A percentile compares a stretch with the other conserved stretches of the same genome.
Evolutionary conservation across 2,329 filamentous ascomycete species (phyloP).

Genomic region (Beauveria scarabaeidicola): DNA sequence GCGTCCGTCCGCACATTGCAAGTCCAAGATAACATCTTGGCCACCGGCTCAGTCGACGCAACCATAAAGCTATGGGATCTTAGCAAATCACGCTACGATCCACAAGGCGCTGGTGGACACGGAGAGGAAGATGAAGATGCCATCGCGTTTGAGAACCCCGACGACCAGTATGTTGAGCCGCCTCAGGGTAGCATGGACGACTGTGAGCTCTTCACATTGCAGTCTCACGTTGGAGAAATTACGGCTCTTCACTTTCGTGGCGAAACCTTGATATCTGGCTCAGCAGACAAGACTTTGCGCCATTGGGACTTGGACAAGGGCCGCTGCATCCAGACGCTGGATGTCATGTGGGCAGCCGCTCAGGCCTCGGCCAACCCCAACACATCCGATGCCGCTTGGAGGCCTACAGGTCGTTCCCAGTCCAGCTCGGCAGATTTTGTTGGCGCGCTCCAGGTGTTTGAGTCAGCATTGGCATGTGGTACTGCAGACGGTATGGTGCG

Average conservation of each 20-base stretch:
- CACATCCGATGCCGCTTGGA: constrained; percentile 58
- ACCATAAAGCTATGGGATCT: constrained; percentile 94
- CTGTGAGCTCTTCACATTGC: constrained; percentile 79
- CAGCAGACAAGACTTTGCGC: constrained; percentile 90
- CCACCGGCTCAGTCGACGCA: constrained; percentile 89
- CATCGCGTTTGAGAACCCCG: constrained; percentile 63
- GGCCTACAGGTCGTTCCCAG: constrained; percentile 55
- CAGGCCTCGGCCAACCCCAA: constrained; percentile 68
- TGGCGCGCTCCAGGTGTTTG: constrained; percentile 89
- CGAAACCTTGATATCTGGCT: constrained; percentile 87
- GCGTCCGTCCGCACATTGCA: constrained; percentile 89
- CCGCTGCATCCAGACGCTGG: constrained; percentile 93
- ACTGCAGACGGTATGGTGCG: constrained; percentile 97
- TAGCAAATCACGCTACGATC: constrained; percentile 76
- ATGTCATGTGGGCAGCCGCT: constrained; percentile 95
- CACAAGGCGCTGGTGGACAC: constrained; percentile 53
- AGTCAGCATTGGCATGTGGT: constrained; percentile 89
- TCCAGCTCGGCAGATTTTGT: constrained; percentile 79
- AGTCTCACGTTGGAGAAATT: constrained; percentile 87
- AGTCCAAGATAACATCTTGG: constrained; percentile 90
- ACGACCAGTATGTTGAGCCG: constrained; percentile 60
- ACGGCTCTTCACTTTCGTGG: constrained; percentile 88
- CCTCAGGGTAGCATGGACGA: constrained; percentile 77
- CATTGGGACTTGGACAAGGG: constrained; percentile 98
- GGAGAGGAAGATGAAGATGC: constrained; percentile 55